These are phyloP conservation scores for Lachnellula cervina DNA, from an alignment of 2,329 filamentous ascomycete genomes.

Conservation along the genomic window DNA sequence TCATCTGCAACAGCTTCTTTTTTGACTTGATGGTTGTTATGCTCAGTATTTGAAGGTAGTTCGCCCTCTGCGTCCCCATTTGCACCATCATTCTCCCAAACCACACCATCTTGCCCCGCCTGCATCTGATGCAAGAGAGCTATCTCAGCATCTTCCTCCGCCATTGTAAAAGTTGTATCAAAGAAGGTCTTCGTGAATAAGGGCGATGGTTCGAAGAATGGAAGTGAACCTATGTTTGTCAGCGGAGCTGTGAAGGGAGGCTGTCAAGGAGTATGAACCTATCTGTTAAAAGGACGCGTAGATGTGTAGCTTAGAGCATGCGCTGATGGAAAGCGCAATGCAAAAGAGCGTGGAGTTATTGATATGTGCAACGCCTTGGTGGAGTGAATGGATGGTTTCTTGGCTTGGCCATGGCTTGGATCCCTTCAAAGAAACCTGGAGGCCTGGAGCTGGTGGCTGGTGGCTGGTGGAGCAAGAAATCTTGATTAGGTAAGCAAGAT, in stretches of 20 bases:
- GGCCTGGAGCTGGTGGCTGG: no score
- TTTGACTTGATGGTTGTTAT: constrained; percentile 33
- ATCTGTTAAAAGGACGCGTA: neutral
- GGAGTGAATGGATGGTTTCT: neutral
- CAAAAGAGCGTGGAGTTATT: neutral
- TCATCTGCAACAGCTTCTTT: constrained; percentile 35
- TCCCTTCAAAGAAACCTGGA: neutral
- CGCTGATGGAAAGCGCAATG: neutral
- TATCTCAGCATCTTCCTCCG: constrained; percentile 34
- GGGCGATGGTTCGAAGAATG: neutral
- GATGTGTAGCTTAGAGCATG: neutral
- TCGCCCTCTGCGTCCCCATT: constrained; percentile 27
- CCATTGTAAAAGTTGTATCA: constrained; percentile 23
- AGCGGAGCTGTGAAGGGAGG: neutral
- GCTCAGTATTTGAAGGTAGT: constrained; percentile 32
- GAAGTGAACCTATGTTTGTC: neutral
- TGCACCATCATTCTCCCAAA: constrained; percentile 28
- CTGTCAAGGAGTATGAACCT: neutral
- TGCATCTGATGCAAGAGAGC: constrained; percentile 34
- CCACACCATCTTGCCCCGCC: constrained; percentile 30
- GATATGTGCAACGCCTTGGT: neutral
- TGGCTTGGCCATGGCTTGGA: neutral
- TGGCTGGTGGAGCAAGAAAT: no score
- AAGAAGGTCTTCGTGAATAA: neutral
- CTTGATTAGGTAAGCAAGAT: no score